phyloP scores from a whole-genome alignment of 768 basidiomycete genomes.

The Cubamyces sp. region DNA sequence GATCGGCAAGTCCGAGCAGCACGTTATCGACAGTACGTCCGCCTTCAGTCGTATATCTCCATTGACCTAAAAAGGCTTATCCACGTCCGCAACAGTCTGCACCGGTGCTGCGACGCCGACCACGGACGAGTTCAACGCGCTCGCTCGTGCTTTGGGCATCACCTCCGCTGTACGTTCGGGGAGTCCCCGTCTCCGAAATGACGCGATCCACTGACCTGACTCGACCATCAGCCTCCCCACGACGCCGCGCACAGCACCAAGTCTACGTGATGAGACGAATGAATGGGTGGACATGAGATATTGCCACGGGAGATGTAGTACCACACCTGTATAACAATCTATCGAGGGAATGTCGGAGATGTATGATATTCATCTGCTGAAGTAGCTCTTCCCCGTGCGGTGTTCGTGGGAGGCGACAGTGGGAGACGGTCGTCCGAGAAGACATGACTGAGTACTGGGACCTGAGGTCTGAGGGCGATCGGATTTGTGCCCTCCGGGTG shows the following conservation, averaged over 20 bases:
- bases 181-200: background rate
- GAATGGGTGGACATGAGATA: background rate
- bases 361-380: constrained; percentile 4
- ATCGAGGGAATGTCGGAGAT: constrained; percentile 19
- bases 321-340: constrained; percentile 11
- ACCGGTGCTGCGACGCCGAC: constrained; percentile 32
- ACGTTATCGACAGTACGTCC: constrained; percentile 57
- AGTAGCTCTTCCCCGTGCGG: background rate
- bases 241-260: constrained; percentile 34
- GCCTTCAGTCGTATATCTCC: background rate
- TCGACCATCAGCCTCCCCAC: constrained; percentile 31
- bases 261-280: background rate
- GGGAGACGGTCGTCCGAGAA: background rate
- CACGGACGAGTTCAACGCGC: constrained; percentile 35
- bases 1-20: constrained; percentile 47
- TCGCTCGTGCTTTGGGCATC: constrained; percentile 34
- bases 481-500: too few relatives aligned
- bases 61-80: background rate
- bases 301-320: constrained; percentile 2
- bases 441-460: background rate
- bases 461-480: too few relatives aligned
- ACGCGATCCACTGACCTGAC: background rate
- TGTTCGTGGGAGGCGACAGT: background rate
- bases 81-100: constrained; percentile 27
- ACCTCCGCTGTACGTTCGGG: constrained; percentile 27